phyloP scores from a whole-genome alignment of 352 stramenopile genomes.

The Paralagenidium karlingii region DNA sequence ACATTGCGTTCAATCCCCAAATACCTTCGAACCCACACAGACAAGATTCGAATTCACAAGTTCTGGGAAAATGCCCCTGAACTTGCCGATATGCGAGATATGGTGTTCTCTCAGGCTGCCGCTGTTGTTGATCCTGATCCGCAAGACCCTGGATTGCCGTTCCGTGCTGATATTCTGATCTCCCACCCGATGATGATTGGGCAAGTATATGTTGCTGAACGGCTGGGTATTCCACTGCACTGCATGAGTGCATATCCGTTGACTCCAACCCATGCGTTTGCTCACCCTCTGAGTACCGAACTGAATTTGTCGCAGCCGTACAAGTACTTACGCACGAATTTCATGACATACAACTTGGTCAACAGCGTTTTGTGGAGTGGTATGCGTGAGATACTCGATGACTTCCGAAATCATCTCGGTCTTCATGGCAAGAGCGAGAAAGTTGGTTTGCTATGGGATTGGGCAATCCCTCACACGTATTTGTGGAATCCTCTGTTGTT shows the following conservation, averaged over 20 bases:
- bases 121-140: constrained; percentile 44
- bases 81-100: constrained; percentile 26
- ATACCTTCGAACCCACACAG: neutral
- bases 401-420: constrained; percentile 38
- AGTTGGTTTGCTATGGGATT: constrained; percentile 27
- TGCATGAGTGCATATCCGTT: constrained; percentile 40
- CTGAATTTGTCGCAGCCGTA: constrained; percentile 25
- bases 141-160: constrained; percentile 19
- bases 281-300: constrained; percentile 24
- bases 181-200: constrained; percentile 50
- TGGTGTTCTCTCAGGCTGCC: constrained; percentile 16
- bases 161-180: constrained; percentile 61
- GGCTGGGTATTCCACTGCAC: constrained; percentile 59
- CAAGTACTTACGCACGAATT: constrained; percentile 25
- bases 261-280: constrained; percentile 41
- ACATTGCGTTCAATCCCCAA: constrained; percentile 25
- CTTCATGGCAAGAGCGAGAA: constrained; percentile 22
- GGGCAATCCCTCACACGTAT: constrained; percentile 55
- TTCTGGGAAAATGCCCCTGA: constrained; percentile 19
- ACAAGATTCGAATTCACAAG: neutral
- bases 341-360: constrained; percentile 37
- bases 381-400: constrained; percentile 29
- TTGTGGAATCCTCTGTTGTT: constrained; percentile 50
- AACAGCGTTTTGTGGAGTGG: constrained; percentile 34
- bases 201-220: constrained; percentile 44